Evolutionary conservation across 164 flowering plant genomes (phyloP).

Genomic region (Nymphaea thermarum): DNA sequence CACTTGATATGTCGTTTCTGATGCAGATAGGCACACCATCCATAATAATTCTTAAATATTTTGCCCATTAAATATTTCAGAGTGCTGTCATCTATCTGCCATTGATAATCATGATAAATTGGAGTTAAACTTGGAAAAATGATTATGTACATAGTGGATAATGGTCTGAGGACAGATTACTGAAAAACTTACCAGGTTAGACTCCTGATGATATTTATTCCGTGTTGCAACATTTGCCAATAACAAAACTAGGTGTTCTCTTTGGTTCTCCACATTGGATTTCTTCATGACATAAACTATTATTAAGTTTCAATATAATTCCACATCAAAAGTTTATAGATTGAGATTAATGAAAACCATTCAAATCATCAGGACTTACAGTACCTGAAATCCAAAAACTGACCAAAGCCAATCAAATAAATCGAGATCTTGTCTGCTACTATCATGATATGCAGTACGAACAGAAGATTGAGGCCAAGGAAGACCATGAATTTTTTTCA

Average conservation of each 20-base stretch:
- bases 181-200: slow-evolving; percentile 28
- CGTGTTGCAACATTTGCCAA: slow-evolving; percentile 79
- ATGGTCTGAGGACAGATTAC: too few species aligned
- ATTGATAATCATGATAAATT: too few species aligned
- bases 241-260: slow-evolving; percentile 89
- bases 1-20: slow-evolving; percentile 42
- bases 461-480: slow-evolving; percentile 20
- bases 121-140: too few species aligned
- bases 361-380: too few species aligned
- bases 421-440: slow-evolving; percentile 36
- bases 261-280: slow-evolving; percentile 97
- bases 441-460: not conserved
- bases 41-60: slow-evolving; percentile 68
- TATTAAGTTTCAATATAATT: too few species aligned
- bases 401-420: slow-evolving; percentile 90
- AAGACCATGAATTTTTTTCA: slow-evolving; percentile 54
- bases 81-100: slow-evolving; percentile 47
- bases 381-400: slow-evolving; percentile 93
- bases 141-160: too few species aligned
- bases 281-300: slow-evolving; percentile 35
- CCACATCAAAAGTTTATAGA: too few species aligned
- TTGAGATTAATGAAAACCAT: too few species aligned
- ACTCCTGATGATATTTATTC: slow-evolving; percentile 20
- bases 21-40: slow-evolving; percentile 89
- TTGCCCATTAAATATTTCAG: slow-evolving; percentile 41